Evolutionary conservation across 2,329 filamentous ascomycete species (phyloP).

Genomic region (Neopestalotiopsis clavispora): DNA sequence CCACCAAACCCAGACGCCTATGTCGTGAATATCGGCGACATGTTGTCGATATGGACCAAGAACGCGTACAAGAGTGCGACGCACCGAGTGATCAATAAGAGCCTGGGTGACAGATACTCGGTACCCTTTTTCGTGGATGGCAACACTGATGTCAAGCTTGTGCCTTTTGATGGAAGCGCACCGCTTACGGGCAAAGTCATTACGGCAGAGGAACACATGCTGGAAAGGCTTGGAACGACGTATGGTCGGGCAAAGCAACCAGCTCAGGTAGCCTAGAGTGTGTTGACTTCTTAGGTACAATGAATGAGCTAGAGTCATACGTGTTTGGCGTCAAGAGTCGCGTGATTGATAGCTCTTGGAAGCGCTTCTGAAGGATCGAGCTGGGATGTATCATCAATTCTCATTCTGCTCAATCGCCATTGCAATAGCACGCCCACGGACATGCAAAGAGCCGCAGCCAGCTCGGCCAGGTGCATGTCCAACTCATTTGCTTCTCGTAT

Average conservation of each 20-base stretch:
- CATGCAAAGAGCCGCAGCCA: neutral
- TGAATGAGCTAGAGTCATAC: no score
- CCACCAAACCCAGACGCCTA: conserved; percentile 25
- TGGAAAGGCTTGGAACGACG: conserved; percentile 34
- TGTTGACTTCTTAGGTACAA: neutral
- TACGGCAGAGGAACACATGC: conserved; percentile 39
- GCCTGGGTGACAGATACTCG: conserved; percentile 25
- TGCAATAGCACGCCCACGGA: neutral
- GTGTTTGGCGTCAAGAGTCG: neutral
- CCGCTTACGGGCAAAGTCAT: conserved; percentile 27
- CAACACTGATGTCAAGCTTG: conserved; percentile 32
- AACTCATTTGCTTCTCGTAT: neutral
- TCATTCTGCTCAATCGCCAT: neutral
- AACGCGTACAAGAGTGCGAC: conserved; percentile 26
- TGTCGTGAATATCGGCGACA: conserved; percentile 32
- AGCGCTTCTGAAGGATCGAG: neutral
- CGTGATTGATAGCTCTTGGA: neutral
- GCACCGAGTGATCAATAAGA: conserved; percentile 31
- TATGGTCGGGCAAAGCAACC: conserved; percentile 25
- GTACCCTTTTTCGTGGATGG: conserved; percentile 31
- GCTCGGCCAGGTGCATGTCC: neutral
- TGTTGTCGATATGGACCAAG: conserved; percentile 29
- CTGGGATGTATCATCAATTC: neutral
- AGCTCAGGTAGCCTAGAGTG: neutral
- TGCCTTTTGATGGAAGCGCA: conserved; percentile 36